A percentile compares a stretch with the other conserved stretches of the same genome.
Conservation (phyloP, 495 filamentous ascomycete species). For the Podospora australis region DNA sequence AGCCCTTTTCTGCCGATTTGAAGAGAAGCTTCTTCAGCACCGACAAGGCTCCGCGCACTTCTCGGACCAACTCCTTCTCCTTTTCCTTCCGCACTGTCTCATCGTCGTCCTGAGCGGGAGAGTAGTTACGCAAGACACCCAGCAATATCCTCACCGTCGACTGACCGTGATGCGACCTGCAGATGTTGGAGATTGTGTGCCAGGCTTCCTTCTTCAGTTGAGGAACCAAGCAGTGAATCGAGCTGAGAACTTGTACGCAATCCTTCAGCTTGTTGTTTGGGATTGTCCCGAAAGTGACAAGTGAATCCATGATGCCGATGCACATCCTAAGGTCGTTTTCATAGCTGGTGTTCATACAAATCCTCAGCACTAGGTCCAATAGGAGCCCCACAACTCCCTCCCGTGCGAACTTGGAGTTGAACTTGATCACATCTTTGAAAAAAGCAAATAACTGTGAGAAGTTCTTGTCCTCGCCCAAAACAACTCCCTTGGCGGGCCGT, state of each 20-base stretch:
- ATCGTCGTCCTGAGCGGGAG: slow-evolving; percentile 36
- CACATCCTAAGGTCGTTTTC: slow-evolving; percentile 69
- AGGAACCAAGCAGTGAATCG: slow-evolving; percentile 69
- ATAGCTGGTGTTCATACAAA: slow-evolving; percentile 69
- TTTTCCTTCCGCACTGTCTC: too few species aligned
- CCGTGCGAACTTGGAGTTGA: slow-evolving; percentile 70
- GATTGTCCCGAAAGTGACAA: slow-evolving; percentile 73
- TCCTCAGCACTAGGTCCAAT: slow-evolving; percentile 59
- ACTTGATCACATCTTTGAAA: slow-evolving; percentile 71
- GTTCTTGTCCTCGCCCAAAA: slow-evolving; percentile 58
- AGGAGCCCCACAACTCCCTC: slow-evolving; percentile 60
- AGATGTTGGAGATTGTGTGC: slow-evolving; percentile 67
- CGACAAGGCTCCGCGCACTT: slow-evolving; percentile 61
- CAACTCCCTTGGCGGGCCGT: slow-evolving; percentile 35
- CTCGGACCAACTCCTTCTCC: slow-evolving; percentile 43
- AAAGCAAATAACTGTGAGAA: slow-evolving; percentile 66
- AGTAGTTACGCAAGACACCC: slow-evolving; percentile 52
- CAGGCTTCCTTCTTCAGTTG: slow-evolving; percentile 66
- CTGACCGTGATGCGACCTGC: slow-evolving; percentile 70
- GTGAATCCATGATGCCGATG: slow-evolving; percentile 67
- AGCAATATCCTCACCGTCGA: slow-evolving; percentile 61
- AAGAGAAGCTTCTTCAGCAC: slow-evolving; percentile 59
- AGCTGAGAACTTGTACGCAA: slow-evolving; percentile 74
- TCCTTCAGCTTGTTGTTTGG: slow-evolving; percentile 58
- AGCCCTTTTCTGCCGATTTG: slow-evolving; percentile 54